phyloP scores from a whole-genome alignment of 2,329 filamentous ascomycete genomes.

The Nannizziopsis barbatae region DNA sequence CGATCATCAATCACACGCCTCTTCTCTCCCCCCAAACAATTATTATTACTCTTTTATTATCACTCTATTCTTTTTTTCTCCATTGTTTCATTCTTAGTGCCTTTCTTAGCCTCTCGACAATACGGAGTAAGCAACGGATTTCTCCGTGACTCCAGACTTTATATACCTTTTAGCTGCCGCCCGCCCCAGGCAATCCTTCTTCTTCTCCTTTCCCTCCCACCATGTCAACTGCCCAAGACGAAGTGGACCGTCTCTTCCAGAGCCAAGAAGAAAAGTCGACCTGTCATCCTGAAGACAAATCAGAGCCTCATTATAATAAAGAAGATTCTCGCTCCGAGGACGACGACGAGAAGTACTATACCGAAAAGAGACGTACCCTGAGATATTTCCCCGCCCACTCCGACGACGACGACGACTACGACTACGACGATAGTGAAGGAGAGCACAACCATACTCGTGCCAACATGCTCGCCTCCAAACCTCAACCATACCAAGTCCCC shows the following conservation, averaged over 20 bases:
- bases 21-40: no score
- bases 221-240: constrained; percentile 32
- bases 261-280: constrained; percentile 27
- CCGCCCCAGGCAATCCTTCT: neutral
- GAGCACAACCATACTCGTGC: neutral
- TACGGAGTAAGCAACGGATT: no score
- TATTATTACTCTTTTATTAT: no score
- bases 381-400: constrained; percentile 16
- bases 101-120: no score
- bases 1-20: no score
- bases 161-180: neutral
- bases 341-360: neutral
- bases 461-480: constrained; percentile 31
- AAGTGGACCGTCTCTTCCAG: constrained; percentile 36
- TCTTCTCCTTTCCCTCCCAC: neutral
- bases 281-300: constrained; percentile 36
- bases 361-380: constrained; percentile 1
- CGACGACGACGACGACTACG: constrained; percentile 25
- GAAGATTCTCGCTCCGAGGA: constrained; percentile 14
- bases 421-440: constrained; percentile 12
- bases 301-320: constrained; percentile 8
- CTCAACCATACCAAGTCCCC: constrained; percentile 34
- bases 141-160: neutral
- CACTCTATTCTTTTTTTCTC: no score
- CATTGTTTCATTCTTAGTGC: no score